Percentiles rank a stretch among this genome's conserved stretches.
Evolutionary conservation across 2,329 filamentous ascomycete genomes (phyloP).

Genomic region (Myriosclerotinia curreyana): DNA sequence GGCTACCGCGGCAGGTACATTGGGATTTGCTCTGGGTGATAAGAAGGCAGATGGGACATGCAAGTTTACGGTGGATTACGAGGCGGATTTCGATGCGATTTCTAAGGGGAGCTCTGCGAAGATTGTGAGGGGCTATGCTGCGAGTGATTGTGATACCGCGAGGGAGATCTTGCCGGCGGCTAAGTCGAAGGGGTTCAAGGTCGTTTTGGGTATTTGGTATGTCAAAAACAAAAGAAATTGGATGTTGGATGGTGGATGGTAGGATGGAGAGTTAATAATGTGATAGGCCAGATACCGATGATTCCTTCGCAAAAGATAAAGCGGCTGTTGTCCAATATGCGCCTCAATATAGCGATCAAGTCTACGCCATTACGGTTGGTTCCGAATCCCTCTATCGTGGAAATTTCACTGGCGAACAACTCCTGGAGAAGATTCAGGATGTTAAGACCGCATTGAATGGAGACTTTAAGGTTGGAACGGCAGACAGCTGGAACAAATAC

Average conservation of each 20-base stretch:
- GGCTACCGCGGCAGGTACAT: constrained; percentile 47
- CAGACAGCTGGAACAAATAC: constrained; percentile 72
- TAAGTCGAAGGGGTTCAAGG: constrained; percentile 61
- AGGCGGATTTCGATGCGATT: constrained; percentile 62
- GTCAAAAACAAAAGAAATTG: constrained; percentile 35
- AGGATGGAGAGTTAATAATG: not conserved
- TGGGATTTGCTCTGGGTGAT: constrained; percentile 66
- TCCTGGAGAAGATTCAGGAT: constrained; percentile 59
- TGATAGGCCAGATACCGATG: constrained; percentile 57
- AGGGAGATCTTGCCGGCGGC: constrained; percentile 63
- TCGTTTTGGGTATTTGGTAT: constrained; percentile 69
- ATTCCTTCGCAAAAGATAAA: constrained; percentile 60
- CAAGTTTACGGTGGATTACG: constrained; percentile 62
- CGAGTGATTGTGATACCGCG: constrained; percentile 63
- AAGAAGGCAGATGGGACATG: constrained; percentile 59
- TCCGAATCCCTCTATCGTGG: constrained; percentile 69
- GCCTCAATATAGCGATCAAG: constrained; percentile 51
- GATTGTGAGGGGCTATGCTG: constrained; percentile 65
- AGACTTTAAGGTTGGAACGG: constrained; percentile 60
- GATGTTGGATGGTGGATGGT: not conserved
- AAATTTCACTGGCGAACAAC: constrained; percentile 59
- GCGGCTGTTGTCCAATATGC: constrained; percentile 52
- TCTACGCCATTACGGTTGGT: constrained; percentile 68
- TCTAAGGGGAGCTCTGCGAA: constrained; percentile 45
- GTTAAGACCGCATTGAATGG: constrained; percentile 54